Evolutionary conservation across 2,329 filamentous ascomycete species (phyloP), one percentile per base, ranked within the genome.

Genomic region (Mycocentrospora acerina): DNA sequence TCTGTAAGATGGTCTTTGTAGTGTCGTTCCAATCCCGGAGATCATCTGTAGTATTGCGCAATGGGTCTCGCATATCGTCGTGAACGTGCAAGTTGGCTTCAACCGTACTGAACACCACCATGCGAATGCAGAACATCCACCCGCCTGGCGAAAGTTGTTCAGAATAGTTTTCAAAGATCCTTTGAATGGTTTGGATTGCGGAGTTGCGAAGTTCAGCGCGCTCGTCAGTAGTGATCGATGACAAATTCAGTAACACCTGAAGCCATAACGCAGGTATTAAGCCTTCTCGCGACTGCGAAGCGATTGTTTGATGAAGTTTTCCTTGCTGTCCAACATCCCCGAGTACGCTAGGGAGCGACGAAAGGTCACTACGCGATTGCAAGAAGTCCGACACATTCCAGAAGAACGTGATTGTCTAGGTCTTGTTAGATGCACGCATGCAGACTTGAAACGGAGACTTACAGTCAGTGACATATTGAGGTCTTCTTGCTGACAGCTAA

Each of bases 311-410:
- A 2, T 77, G 68, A 2, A 86, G 63, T 12, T 77, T 72, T 7
- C 81, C 69, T 37, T 85, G 40, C 9, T 50, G n/a, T n/a, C 29
- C 34, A 18, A 31, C 38, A 27, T 37, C 39, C 7, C 37, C 41
- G 24, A 64, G 36, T 15, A 59, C 24, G 6, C 27, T 35, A 7
- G 62, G 60, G 2, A 74, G 51, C 15, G 55, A 55, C 3, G 64
- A 57, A 4, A 62, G 55, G 15, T 73, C 70, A 32, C 72, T 72
- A 25, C 73, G 71, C 7, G 69, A 68, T 39, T 80, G 77, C 14
- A 97, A 74, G 48, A 90, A 93, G 64, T 96, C 90, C 0, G 91
- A 95, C 7, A 96, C 79, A 37, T 91, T 90, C 89, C 90, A 96
- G 65, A 95, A 95, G 60, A 95, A 93, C 0, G 91, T 95, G 7